phyloP scores from a whole-genome alignment of 2,329 filamentous ascomycete species.

The Basipetospora sp. region DNA sequence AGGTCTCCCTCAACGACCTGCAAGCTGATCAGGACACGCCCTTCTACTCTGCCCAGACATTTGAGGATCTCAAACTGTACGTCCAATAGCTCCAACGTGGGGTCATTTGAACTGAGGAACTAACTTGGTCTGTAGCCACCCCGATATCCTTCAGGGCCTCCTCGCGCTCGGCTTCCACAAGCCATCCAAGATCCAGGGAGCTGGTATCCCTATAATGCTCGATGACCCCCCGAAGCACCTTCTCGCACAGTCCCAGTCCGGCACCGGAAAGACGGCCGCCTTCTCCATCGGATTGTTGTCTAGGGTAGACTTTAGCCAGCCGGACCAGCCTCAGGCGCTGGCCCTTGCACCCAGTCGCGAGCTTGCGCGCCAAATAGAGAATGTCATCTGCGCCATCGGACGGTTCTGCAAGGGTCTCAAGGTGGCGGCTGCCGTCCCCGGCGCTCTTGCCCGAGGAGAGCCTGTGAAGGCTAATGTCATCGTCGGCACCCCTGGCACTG shows the following conservation, averaged over 20 bases:
- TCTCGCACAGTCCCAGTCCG: constrained; percentile 97
- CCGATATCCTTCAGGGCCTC: constrained; percentile 60
- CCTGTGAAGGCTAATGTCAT: constrained; percentile 64
- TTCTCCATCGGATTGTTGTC: constrained; percentile 87
- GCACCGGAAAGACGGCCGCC: constrained; percentile 93
- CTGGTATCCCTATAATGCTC: constrained; percentile 78
- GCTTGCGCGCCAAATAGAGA: constrained; percentile 83
- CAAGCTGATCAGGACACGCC: constrained; percentile 78
- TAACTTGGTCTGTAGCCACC: constrained; percentile 13
- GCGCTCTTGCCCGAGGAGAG: constrained; percentile 53
- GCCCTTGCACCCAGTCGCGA: constrained; percentile 87
- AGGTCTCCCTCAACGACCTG: constrained; percentile 81
- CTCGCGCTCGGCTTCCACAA: constrained; percentile 75
- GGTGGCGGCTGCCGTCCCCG: constrained; percentile 71
- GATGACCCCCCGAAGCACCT: constrained; percentile 78
- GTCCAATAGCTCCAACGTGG: constrained; percentile 22
- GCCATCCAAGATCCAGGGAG: constrained; percentile 95
- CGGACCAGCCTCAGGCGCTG: constrained; percentile 65
- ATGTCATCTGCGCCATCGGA: constrained; percentile 71
- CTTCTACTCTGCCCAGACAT: constrained; percentile 68
- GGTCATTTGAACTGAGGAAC: no score
- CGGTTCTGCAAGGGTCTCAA: constrained; percentile 63
- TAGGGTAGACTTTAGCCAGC: constrained; percentile 59
- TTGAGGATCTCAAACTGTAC: constrained; percentile 75
- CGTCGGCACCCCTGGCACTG: constrained; percentile 86